phyloP scores from a whole-genome alignment of 1,284 basidiomycete species.

The Veloboletus limbatus region DNA sequence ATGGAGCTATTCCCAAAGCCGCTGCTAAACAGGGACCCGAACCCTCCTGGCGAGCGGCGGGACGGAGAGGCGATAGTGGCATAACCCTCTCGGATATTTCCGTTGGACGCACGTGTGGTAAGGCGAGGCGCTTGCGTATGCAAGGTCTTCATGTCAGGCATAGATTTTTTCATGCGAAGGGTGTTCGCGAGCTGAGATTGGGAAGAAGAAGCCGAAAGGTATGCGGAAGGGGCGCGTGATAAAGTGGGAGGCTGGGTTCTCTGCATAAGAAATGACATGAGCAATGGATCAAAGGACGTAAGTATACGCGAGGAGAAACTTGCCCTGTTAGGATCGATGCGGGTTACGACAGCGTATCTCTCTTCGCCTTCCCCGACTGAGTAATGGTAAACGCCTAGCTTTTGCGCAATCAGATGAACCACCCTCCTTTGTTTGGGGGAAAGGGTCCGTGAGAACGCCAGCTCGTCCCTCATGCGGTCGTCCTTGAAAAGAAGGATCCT shows the following conservation, averaged over 20 bases:
- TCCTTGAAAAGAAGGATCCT: constrained; percentile 97
- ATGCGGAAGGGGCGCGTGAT: constrained; percentile 72
- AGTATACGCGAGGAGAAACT: constrained; percentile 30
- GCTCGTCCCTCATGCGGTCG: constrained; percentile 95
- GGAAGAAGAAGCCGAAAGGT: constrained; percentile 54
- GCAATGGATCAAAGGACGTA: constrained; percentile 15
- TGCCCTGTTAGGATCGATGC: constrained; percentile 75
- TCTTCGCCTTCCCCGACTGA: constrained; percentile 93
- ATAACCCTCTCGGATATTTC: constrained; percentile 88
- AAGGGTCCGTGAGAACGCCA: constrained; percentile 89
- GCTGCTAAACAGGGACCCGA: constrained; percentile 64
- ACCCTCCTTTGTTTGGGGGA: constrained; percentile 85
- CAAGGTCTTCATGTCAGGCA: constrained; percentile 89
- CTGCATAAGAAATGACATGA: constrained; percentile 28
- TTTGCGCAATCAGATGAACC: constrained; percentile 95
- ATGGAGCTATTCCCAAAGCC: constrained; percentile 40
- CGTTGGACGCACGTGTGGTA: constrained; percentile 80
- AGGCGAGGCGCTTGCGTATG: constrained; percentile 80
- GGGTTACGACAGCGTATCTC: constrained; percentile 89
- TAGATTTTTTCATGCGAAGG: constrained; percentile 90
- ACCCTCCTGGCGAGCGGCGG: constrained; percentile 67
- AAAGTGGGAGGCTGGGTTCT: constrained; percentile 54
- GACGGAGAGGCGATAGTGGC: constrained; percentile 83
- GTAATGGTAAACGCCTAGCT: constrained; percentile 92
- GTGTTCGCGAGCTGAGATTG: constrained; percentile 48